Evolutionary conservation across 2,329 filamentous ascomycete genomes (phyloP).

Genomic region (Ceratocystis cubensis): DNA sequence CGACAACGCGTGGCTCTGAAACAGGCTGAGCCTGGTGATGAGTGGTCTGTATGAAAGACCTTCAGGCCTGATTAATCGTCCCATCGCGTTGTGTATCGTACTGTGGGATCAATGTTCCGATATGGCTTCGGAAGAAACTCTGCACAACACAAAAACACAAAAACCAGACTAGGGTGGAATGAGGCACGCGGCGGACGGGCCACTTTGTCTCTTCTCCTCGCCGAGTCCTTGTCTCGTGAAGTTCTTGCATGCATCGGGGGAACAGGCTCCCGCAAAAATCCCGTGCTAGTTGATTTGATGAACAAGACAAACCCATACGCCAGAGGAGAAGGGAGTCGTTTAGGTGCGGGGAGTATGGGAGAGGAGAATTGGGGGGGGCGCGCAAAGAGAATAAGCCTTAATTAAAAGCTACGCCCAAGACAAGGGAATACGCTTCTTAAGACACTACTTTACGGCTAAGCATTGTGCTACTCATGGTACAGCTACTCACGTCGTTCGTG

Average conservation of each 20-base stretch:
- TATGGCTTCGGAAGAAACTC: neutral
- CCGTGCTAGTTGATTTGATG: neutral
- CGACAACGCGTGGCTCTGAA: neutral
- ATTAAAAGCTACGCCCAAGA: neutral
- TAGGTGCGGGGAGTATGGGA: neutral
- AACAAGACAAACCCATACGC: neutral
- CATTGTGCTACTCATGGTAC: neutral
- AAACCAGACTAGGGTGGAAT: too few species aligned
- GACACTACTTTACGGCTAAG: neutral
- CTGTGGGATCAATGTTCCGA: neutral
- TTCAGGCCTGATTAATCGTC: neutral
- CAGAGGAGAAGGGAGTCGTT: neutral
- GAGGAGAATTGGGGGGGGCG: neutral
- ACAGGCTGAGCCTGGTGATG: slow-evolving; percentile 2
- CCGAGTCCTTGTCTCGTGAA: neutral
- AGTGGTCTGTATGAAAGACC: neutral
- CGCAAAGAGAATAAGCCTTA: neutral
- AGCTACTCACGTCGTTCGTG: neutral
- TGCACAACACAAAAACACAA: neutral
- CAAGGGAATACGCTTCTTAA: neutral
- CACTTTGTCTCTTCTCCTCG: neutral
- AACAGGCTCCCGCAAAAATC: neutral
- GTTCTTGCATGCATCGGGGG: neutral
- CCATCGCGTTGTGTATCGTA: neutral
- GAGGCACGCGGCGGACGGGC: neutral